Evolutionary conservation across 176 grass and related monocot genomes (phyloP).

Genomic region (Miscanthus lutarioriparius): DNA sequence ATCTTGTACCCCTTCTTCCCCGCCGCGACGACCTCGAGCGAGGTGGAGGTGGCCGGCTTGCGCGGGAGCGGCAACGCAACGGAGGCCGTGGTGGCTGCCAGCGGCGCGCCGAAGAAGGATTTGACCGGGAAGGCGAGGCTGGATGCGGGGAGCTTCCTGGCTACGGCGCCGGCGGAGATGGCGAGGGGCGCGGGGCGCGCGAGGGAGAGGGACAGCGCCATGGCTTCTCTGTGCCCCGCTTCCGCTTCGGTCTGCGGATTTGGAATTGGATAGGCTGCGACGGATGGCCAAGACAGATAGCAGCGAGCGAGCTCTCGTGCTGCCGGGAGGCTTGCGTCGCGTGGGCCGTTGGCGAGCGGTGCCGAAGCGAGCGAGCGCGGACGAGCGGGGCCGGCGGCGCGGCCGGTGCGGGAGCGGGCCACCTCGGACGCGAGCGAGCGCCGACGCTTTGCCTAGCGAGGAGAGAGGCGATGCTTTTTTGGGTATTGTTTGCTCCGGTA

Average conservation of each 20-base stretch:
- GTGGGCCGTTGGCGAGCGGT: too few relatives aligned
- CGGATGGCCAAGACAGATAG: not conserved
- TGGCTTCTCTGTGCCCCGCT: slow-evolving; percentile 15
- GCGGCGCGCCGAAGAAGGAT: slow-evolving; percentile 63
- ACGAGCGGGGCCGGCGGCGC: too few relatives aligned
- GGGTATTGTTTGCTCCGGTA: too few relatives aligned
- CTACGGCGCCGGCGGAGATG: slow-evolving; percentile 6
- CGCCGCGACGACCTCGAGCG: slow-evolving; percentile 62
- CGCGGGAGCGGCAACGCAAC: slow-evolving; percentile 31
- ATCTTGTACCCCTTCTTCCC: slow-evolving; percentile 83
- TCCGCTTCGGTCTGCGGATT: slow-evolving; percentile 24
- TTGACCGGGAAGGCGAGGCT: slow-evolving; percentile 46
- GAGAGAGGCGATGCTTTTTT: too few relatives aligned
- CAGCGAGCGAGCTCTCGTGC: not conserved
- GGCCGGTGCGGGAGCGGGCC: too few relatives aligned
- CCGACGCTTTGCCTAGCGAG: too few relatives aligned
- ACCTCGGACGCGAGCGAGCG: too few relatives aligned
- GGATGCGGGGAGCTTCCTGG: slow-evolving; percentile 22
- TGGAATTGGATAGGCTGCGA: slow-evolving; percentile 30
- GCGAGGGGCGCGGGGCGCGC: slow-evolving; percentile 35
- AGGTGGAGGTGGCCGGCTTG: slow-evolving; percentile 36
- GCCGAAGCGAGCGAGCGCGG: too few relatives aligned
- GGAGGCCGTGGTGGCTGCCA: slow-evolving; percentile 28
- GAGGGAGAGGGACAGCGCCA: slow-evolving; percentile 68
- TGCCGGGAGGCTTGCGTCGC: not conserved